phyloP scores from a whole-genome alignment of 805 yeast species.

The Candida parachauliodes region DNA sequence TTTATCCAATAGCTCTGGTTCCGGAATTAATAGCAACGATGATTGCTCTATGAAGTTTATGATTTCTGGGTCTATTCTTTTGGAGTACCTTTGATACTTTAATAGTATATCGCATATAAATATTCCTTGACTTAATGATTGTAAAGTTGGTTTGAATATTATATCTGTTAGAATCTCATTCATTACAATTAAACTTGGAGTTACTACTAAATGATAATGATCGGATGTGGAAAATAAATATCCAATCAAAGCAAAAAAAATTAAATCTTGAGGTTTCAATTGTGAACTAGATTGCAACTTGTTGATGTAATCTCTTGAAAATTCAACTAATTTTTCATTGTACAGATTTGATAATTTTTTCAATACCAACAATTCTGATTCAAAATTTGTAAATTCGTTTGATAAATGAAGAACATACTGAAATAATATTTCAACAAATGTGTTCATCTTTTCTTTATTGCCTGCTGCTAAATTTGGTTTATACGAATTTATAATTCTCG shows the following conservation, averaged over 20 bases:
- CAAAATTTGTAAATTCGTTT: constrained; percentile 28
- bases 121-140: constrained; percentile 54
- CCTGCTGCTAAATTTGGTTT: constrained; percentile 81
- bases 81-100: constrained; percentile 74
- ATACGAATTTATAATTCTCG: constrained; percentile 53
- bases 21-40: constrained; percentile 42
- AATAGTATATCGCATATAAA: constrained; percentile 62
- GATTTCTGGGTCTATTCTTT: constrained; percentile 81
- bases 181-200: constrained; percentile 75
- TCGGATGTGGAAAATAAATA: constrained; percentile 88
- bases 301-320: constrained; percentile 53
- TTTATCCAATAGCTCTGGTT: constrained; percentile 17
- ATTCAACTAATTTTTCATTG: constrained; percentile 59
- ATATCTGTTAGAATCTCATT: constrained; percentile 52
- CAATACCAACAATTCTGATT: constrained; percentile 43
- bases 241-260: constrained; percentile 71
- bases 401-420: constrained; percentile 53
- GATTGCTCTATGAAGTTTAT: constrained; percentile 54
- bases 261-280: constrained; percentile 44
- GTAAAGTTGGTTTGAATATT: constrained; percentile 21
- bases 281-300: constrained; percentile 52
- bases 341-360: constrained; percentile 62
- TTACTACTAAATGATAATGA: constrained; percentile 86
- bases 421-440: constrained; percentile 59
- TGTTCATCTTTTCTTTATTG: constrained; percentile 69